phyloP scores from a whole-genome alignment of 495 filamentous ascomycete species.

The Penicillium diatomitis region DNA sequence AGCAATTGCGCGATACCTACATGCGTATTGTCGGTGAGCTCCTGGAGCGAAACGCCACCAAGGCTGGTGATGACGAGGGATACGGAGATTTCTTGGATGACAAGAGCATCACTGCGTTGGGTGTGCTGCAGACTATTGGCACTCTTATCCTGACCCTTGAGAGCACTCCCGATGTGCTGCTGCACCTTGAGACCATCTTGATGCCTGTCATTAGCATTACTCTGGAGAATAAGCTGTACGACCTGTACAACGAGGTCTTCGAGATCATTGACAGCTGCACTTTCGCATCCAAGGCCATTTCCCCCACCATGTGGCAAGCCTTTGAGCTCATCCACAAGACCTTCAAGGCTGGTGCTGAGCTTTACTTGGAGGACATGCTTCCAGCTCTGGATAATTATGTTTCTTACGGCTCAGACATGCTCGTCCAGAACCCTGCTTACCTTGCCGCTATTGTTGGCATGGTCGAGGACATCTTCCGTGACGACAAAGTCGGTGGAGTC shows the following conservation, averaged over 20 bases:
- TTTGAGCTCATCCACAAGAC: constrained; percentile 94
- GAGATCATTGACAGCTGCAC: constrained; percentile 99
- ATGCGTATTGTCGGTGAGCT: constrained; percentile 88
- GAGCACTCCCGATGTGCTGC: constrained; percentile 87
- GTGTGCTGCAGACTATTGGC: constrained; percentile 94
- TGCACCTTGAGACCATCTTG: constrained; percentile 87
- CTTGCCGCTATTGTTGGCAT: constrained; percentile 81
- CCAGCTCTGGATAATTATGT: constrained; percentile 96
- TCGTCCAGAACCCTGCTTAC: constrained; percentile 77
- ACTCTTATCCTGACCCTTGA: constrained; percentile 94
- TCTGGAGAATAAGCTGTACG: constrained; percentile 93
- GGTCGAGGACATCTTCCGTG: constrained; percentile 62
- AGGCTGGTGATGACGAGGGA: constrained; percentile 60
- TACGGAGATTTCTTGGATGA: constrained; percentile 92
- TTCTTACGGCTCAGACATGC: constrained; percentile 70
- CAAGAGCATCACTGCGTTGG: constrained; percentile 95
- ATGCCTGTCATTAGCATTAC: constrained; percentile 97
- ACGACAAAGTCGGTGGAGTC: constrained; percentile 85
- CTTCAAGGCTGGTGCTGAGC: constrained; percentile 92
- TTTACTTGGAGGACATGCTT: constrained; percentile 98
- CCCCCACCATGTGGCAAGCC: constrained; percentile 94
- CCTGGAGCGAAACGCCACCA: constrained; percentile 67
- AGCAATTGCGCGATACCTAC: constrained; percentile 94
- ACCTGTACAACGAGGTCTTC: constrained; percentile 95
- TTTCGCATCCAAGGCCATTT: constrained; percentile 93